phyloP scores from a whole-genome alignment of 192 early-diverging fungal genomes.

The Umbelopsis sp. region DNA sequence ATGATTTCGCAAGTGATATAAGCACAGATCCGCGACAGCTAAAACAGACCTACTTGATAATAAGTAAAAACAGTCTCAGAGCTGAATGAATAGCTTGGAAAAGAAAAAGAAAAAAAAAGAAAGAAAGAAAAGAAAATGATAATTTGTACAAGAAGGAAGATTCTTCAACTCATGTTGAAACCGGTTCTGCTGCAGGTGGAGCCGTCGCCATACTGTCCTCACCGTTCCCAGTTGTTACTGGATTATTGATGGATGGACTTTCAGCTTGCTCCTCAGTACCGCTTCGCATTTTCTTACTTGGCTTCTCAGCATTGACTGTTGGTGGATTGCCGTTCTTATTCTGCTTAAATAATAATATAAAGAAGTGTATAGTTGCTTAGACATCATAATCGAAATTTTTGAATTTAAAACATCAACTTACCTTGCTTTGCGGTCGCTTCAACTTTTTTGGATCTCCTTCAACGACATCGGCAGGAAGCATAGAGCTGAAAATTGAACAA shows the following conservation, averaged over 20 bases:
- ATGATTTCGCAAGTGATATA: neutral
- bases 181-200: slow-evolving; percentile 10
- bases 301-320: slow-evolving; percentile 7
- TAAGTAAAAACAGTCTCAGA: neutral
- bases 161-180: neutral
- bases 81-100: neutral
- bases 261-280: slow-evolving; percentile 2
- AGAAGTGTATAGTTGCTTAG: neutral
- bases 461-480: slow-evolving; percentile 21
- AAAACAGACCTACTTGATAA: neutral
- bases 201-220: neutral
- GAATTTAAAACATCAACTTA: neutral
- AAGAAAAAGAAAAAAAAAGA: neutral
- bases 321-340: slow-evolving; percentile 5
- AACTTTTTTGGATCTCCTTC: slow-evolving; percentile 23
- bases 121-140: neutral
- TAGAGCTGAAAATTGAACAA: neutral
- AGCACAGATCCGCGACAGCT: neutral
- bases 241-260: neutral
- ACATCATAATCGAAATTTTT: neutral
- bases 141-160: slow-evolving; percentile 11
- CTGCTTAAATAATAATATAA: neutral
- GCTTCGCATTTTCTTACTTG: slow-evolving; percentile 11
- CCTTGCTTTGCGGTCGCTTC: slow-evolving; percentile 27
- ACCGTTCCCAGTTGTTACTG: neutral